Percentiles rank a stretch among this genome's conserved stretches.
These are phyloP conservation scores for Chamaenerion angustifolium DNA, from an alignment of 345 rosid genomes.

Conservation along the genomic window DNA sequence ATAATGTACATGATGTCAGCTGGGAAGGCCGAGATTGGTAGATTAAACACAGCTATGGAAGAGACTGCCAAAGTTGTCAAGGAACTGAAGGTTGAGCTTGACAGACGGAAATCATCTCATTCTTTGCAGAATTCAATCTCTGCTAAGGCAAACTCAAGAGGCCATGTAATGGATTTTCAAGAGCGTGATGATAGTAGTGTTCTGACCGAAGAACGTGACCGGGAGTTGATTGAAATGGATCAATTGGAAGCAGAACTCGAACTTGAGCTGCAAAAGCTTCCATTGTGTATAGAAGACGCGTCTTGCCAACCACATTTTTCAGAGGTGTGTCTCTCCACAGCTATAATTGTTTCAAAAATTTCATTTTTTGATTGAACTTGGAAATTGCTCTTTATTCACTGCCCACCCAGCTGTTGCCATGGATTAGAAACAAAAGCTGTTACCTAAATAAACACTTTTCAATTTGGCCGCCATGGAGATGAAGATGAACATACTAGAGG, in stretches of 20 bases:
- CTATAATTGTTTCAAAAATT: not conserved
- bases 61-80: constrained; percentile 56
- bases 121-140: constrained; percentile 12
- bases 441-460: too few species aligned
- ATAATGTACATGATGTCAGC: constrained; percentile 78
- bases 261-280: constrained; percentile 68
- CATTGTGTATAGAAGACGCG: constrained; percentile 14
- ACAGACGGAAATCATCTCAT: constrained; percentile 29
- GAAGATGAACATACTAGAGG: too few species aligned
- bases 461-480: too few species aligned
- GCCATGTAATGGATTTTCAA: constrained; percentile 24
- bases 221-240: constrained; percentile 44
- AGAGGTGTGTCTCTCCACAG: constrained; percentile 28
- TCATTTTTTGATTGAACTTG: too few species aligned
- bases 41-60: constrained; percentile 44
- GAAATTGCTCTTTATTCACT: not conserved
- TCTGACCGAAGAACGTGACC: constrained; percentile 58
- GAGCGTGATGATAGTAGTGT: constrained; percentile 56
- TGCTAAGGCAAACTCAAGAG: constrained; percentile 12
- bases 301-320: constrained; percentile 11
- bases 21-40: constrained; percentile 50
- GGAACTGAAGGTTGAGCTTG: constrained; percentile 56
- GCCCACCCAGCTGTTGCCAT: not conserved
- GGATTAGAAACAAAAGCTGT: too few species aligned
- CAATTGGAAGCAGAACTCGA: constrained; percentile 71